phyloP scores from a whole-genome alignment of 208 protist species.

The Kentomonas sorsogonicus region DNA sequence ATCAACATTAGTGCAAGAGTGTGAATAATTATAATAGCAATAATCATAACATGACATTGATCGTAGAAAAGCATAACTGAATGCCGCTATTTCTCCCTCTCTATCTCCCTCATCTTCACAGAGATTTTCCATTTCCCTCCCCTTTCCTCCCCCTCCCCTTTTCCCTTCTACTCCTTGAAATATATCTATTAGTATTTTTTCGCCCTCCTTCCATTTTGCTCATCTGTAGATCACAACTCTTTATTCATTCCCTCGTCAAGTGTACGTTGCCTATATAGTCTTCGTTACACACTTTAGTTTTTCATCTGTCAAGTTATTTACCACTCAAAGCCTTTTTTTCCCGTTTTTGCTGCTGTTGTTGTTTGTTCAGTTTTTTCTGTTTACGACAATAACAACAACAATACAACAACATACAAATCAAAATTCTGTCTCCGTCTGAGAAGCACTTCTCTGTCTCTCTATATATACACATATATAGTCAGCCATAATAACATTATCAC shows the following conservation, averaged over 20 bases:
- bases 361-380: background rate
- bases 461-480: background rate
- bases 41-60: too few relatives aligned
- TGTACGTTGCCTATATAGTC: too few relatives aligned
- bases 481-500: background rate
- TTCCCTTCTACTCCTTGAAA: background rate
- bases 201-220: background rate
- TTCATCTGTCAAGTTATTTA: too few relatives aligned
- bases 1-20: too few relatives aligned
- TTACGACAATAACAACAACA: background rate
- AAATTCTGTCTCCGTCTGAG: too few relatives aligned
- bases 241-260: too few relatives aligned
- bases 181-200: background rate
- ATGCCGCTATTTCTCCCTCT: constrained; percentile 7
- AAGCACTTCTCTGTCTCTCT: too few relatives aligned
- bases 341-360: constrained; percentile 5
- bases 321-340: too few relatives aligned
- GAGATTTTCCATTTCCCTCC: background rate
- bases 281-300: too few relatives aligned
- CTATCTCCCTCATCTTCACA: background rate
- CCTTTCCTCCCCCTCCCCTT: background rate
- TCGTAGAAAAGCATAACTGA: too few relatives aligned
- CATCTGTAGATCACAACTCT: too few relatives aligned
- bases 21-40: too few relatives aligned
- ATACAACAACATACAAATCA: constrained; percentile 8